phyloP scores from a whole-genome alignment of 1,284 basidiomycete genomes.

The Malassezia globosa region DNA sequence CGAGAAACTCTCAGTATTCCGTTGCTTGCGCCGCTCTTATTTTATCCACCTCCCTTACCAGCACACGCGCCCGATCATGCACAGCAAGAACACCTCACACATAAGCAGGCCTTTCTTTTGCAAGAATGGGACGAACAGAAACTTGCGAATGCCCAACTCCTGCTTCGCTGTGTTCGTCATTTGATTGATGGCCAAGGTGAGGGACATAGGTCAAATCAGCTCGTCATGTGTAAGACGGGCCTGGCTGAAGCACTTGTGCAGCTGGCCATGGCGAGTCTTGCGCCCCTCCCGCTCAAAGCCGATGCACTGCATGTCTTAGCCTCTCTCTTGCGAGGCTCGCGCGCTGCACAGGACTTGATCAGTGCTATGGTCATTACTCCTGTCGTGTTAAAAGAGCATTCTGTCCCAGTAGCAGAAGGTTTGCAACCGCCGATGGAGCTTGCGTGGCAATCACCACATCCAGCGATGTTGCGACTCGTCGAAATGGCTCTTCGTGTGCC shows the following conservation, averaged over 20 bases:
- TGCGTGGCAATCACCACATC: constrained; percentile 15
- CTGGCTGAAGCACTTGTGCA: constrained; percentile 76
- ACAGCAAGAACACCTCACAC: constrained; percentile 27
- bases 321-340: constrained; percentile 28
- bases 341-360: constrained; percentile 52
- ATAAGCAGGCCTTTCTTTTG: constrained; percentile 78
- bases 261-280: constrained; percentile 78
- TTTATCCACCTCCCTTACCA: constrained; percentile 63
- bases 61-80: constrained; percentile 47
- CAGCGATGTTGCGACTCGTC: constrained; percentile 15
- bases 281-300: constrained; percentile 67
- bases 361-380: constrained; percentile 29
- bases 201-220: constrained; percentile 51
- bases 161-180: constrained; percentile 65
- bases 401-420: not conserved
- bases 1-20: constrained; percentile 78
- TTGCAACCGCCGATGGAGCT: constrained; percentile 7
- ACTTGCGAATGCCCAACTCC: constrained; percentile 62
- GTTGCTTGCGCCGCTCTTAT: constrained; percentile 66
- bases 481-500: constrained; percentile 14
- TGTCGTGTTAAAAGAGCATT: constrained; percentile 16
- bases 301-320: constrained; percentile 61
- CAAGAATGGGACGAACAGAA: constrained; percentile 96
- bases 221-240: constrained; percentile 53
- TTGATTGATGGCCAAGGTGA: constrained; percentile 50